Base-by-base conservation (phyloP, 352 stramenopile species). In the Globisporangium sylvaticum region DNA sequence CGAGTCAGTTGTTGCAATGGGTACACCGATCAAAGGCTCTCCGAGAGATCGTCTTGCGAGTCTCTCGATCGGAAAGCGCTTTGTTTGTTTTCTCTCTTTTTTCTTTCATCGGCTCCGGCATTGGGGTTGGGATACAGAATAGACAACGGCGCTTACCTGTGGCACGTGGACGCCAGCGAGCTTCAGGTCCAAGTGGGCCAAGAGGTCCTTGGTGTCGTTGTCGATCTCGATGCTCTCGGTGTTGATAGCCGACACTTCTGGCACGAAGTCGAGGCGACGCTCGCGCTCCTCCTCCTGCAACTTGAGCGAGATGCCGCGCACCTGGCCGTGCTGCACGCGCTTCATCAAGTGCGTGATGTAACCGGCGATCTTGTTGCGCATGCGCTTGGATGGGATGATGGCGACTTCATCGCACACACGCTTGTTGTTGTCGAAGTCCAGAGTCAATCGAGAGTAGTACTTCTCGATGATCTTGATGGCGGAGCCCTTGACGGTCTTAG, bases 391-490 rank as follows among this genome's bases (percentile, higher is more conserved):
- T 62, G 97, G 98, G 70, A 99, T 96, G 80, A 99, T 98, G 59
- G 97, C 97, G 67, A 99, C 97, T 79, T 98, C 94, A 83, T 97
- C 90, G 77, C 87, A 96, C 66, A 96, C 95, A 69, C 95, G 88
- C 92, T 99, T 99, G 96, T 99, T 99, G 65, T 95, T 99, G 88
- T 99, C 97, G 88, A 99, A 99, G 86, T 99, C 98, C 15, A 99
- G 83, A 57, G 97, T 99, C 66, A 99, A 89, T 61, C 97, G 95
- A 79, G 96, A 96, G 92, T 99, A 99, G 89, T 99, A 99, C 89
- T 99, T 99, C 91, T 99, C 98, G 72, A 99, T 98, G 83, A 99
- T 99, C 79, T 98, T 97, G 77, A 98, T 95, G 81, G 98, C 97
- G 78, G 94, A 99, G 89, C 98, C 98, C 93, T 99, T 99, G 60